phyloP scores from a whole-genome alignment of 164 flowering plant species.

The Santalum album region DNA sequence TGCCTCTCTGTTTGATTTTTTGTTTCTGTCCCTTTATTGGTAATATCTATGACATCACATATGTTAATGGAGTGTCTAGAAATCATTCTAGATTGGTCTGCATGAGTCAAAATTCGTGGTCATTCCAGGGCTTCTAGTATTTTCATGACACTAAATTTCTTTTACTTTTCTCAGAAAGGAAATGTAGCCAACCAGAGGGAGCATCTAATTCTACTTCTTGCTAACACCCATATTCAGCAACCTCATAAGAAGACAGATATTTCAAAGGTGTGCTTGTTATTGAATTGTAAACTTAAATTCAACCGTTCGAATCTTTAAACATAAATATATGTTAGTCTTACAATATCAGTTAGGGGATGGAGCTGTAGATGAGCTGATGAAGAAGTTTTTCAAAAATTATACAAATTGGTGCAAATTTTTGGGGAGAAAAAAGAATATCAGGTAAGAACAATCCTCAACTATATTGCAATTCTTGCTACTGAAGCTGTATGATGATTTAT shows the following conservation, averaged over 20 bases:
- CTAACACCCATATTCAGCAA: constrained; percentile 59
- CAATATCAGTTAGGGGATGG: constrained; percentile 54
- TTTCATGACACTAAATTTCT: constrained; percentile 1
- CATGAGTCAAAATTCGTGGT: no score
- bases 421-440: constrained; percentile 56
- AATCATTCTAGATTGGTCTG: no score
- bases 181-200: constrained; percentile 90
- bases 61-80: no score
- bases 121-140: no score
- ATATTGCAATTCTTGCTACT: neutral
- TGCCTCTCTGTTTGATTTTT: neutral
- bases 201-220: constrained; percentile 85
- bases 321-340: constrained; percentile 1
- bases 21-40: no score
- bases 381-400: constrained; percentile 77
- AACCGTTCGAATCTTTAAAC: constrained; percentile 3
- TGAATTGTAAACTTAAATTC: neutral
- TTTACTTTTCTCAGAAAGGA: constrained; percentile 44
- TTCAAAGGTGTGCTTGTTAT: constrained; percentile 40
- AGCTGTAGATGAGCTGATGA: constrained; percentile 67
- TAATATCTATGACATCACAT: no score
- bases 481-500: neutral
- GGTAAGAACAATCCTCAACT: constrained; percentile 31
- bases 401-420: constrained; percentile 88
- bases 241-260: constrained; percentile 29